Evolutionary conservation across 108 stramenopile genomes (phyloP).

Genomic region (Hondaea fermentalgiana): DNA sequence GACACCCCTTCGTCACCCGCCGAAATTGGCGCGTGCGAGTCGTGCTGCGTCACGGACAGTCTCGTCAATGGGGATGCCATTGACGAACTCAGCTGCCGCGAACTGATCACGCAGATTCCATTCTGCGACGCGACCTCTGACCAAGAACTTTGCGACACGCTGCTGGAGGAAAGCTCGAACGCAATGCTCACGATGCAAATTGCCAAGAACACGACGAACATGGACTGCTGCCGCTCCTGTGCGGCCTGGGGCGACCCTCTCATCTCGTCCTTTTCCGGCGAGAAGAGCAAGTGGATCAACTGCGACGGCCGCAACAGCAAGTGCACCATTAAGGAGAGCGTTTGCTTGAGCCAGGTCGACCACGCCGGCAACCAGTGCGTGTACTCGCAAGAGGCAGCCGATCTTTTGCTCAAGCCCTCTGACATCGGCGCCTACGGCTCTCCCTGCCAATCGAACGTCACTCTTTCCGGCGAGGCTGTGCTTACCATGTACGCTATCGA

Average conservation of each 20-base stretch:
- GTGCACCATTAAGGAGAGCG: background rate
- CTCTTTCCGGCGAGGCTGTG: background rate
- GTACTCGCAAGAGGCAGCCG: background rate
- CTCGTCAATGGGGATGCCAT: background rate
- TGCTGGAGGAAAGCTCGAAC: background rate
- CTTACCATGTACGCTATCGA: background rate
- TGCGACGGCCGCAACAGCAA: background rate
- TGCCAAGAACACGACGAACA: background rate
- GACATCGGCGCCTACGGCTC: conserved; percentile 16
- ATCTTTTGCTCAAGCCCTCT: background rate
- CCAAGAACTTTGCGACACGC: background rate
- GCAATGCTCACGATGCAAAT: background rate
- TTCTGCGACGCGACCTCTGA: background rate
- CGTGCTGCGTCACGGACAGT: background rate
- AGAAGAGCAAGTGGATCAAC: background rate
- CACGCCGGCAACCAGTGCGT: conserved; percentile 6
- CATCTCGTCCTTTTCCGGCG: background rate
- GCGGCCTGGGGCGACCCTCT: background rate
- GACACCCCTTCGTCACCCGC: background rate
- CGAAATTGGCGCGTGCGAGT: background rate
- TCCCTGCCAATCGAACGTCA: background rate
- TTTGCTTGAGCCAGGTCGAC: background rate
- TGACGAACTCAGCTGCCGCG: background rate
- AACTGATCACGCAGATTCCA: background rate
- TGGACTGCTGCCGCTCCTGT: background rate